A percentile compares a stretch with the other conserved stretches of the same genome.
These are phyloP conservation scores for Zymoseptoria crescenta DNA, from an alignment of 2,329 filamentous ascomycete genomes.

Conservation along the genomic window DNA sequence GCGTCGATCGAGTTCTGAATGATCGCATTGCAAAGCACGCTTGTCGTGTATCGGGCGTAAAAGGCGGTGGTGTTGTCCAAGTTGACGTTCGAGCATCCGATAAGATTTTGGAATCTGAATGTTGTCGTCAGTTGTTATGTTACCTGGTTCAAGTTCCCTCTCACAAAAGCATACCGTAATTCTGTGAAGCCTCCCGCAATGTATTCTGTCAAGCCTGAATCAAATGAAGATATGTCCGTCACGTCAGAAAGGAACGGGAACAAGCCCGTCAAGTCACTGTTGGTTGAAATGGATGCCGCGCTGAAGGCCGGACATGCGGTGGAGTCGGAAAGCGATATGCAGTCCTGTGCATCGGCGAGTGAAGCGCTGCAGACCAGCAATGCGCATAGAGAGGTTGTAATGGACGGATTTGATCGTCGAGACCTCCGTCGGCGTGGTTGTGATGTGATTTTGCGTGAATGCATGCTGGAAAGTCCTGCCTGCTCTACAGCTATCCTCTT, in stretches of 20 bases:
- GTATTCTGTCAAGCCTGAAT: conserved; percentile 64
- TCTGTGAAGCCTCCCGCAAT: conserved; percentile 67
- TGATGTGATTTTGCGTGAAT: background rate
- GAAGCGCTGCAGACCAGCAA: conserved; percentile 21
- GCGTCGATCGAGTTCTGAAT: conserved; percentile 74
- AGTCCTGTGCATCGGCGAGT: conserved; percentile 36
- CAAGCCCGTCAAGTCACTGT: conserved; percentile 47
- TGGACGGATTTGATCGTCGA: background rate
- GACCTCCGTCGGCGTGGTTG: background rate
- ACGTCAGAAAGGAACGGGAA: conserved; percentile 82
- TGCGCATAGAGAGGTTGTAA: conserved; percentile 13
- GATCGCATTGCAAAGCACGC: conserved; percentile 86
- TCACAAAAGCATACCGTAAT: conserved; percentile 55
- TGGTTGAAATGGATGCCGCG: conserved; percentile 62
- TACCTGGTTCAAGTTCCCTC: background rate
- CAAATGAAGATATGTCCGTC: conserved; percentile 67
- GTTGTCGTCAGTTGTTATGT: conserved; percentile 25
- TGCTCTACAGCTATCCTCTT: background rate
- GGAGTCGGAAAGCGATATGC: conserved; percentile 65
- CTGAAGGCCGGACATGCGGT: conserved; percentile 65
- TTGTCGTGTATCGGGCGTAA: conserved; percentile 90
- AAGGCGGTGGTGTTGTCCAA: conserved; percentile 69
- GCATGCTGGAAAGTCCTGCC: background rate
- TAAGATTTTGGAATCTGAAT: conserved; percentile 65
- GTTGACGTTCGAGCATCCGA: conserved; percentile 74